Percentiles rank a stretch among this genome's conserved stretches.
Evolutionary conservation across 495 filamentous ascomycete species (phyloP).

Genomic region (Podospora bellae-mahoneyi): DNA sequence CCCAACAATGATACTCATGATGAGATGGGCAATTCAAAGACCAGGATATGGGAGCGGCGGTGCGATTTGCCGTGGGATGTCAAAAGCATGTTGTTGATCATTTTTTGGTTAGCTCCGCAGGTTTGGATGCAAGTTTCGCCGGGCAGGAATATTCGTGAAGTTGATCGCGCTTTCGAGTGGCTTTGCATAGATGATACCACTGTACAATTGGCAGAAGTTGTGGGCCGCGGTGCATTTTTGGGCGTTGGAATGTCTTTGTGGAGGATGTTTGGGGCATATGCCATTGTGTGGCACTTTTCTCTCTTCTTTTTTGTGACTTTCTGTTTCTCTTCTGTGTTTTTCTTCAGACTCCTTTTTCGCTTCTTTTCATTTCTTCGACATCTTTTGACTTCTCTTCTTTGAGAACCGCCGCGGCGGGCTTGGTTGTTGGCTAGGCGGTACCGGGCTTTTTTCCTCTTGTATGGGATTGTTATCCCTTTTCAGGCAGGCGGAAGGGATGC

Average conservation of each 20-base stretch:
- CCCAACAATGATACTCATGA: neutral
- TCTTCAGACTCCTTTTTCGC: neutral
- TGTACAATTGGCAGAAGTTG: slow-evolving; percentile 15
- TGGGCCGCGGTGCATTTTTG: slow-evolving; percentile 9
- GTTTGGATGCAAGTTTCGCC: neutral
- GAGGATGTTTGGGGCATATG: slow-evolving; percentile 2
- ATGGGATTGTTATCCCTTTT: neutral
- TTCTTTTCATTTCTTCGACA: neutral
- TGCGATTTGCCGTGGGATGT: neutral
- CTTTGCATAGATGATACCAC: slow-evolving; percentile 25
- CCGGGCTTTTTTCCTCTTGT: neutral
- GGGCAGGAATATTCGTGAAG: neutral
- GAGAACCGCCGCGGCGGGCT: neutral
- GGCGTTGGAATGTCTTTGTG: slow-evolving; percentile 5
- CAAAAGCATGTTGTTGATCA: neutral
- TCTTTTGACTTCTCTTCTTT: slow-evolving; percentile 1
- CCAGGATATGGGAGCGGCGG: neutral
- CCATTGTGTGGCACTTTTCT: slow-evolving; percentile 16
- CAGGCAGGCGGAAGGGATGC: neutral
- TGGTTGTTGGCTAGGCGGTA: neutral
- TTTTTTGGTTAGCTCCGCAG: neutral
- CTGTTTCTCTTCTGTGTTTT: neutral
- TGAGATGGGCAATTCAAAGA: neutral
- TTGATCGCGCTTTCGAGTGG: slow-evolving; percentile 1
- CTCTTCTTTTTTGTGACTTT: slow-evolving; percentile 3